These are phyloP conservation scores for Xylariaceae sp. DNA, from an alignment of 2,329 filamentous ascomycete genomes.

Conservation along the genomic window DNA sequence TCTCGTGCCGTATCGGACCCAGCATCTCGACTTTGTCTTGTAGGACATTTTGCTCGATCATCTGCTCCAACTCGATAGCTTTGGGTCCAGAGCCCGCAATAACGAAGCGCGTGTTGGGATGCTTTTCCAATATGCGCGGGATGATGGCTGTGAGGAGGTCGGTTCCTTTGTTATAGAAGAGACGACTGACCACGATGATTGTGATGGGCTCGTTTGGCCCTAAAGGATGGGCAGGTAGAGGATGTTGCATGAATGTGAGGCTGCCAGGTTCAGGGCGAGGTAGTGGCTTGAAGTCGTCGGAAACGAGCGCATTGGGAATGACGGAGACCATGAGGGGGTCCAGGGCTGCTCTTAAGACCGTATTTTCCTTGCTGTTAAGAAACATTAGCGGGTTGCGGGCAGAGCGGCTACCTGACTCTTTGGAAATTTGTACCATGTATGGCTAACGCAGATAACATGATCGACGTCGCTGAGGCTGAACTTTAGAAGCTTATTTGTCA, in stretches of 20 bases:
- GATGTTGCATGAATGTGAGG: slow-evolving; percentile 36
- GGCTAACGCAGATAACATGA: slow-evolving; percentile 96
- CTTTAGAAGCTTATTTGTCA: slow-evolving; percentile 96
- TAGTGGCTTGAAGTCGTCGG: slow-evolving; percentile 86
- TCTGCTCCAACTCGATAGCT: slow-evolving; percentile 95
- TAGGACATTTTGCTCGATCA: slow-evolving; percentile 90
- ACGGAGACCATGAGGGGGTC: slow-evolving; percentile 97
- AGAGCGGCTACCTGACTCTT: slow-evolving; percentile 2
- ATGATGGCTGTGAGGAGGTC: slow-evolving; percentile 96
- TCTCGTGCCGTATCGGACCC: slow-evolving; percentile 88
- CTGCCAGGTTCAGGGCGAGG: slow-evolving; percentile 37
- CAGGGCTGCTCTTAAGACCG: slow-evolving; percentile 85
- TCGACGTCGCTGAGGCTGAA: slow-evolving; percentile 96
- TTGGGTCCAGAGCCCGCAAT: slow-evolving; percentile 95
- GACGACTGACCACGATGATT: slow-evolving; percentile 92
- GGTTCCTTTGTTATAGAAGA: slow-evolving; percentile 98
- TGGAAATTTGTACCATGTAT: slow-evolving; percentile 71
- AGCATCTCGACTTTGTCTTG: slow-evolving; percentile 93
- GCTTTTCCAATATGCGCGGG: slow-evolving; percentile 80
- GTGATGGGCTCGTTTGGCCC: slow-evolving; percentile 85
- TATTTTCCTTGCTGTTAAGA: slow-evolving; percentile 82
- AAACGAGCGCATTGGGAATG: slow-evolving; percentile 95
- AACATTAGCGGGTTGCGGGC: slow-evolving; percentile 15
- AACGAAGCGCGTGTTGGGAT: slow-evolving; percentile 93
- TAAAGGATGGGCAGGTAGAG: slow-evolving; percentile 60